Evolutionary conservation across 2,329 filamentous ascomycete species (phyloP).

Genomic region (Tolypocladium cylindrosporum): DNA sequence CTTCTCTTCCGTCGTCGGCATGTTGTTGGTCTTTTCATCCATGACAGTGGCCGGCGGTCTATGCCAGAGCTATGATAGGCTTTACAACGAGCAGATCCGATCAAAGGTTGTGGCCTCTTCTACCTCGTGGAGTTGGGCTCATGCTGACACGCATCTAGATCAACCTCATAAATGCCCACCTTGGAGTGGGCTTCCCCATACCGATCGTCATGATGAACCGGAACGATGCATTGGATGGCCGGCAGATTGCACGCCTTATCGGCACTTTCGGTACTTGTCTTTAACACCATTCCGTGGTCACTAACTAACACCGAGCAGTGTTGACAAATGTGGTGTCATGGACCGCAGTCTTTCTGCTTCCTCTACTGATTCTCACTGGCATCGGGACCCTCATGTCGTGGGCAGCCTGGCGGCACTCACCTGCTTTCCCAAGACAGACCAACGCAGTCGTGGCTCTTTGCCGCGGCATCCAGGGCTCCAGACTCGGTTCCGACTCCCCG

Average conservation of each 20-base stretch:
- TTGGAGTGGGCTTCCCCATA: slow-evolving; percentile 40
- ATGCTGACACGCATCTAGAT: slow-evolving; percentile 21
- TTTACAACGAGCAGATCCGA: slow-evolving; percentile 22
- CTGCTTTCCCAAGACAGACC: neutral
- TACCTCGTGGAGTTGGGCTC: neutral
- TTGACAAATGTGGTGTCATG: slow-evolving; percentile 25
- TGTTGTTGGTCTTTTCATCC: slow-evolving; percentile 27
- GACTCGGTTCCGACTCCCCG: neutral
- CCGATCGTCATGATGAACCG: slow-evolving; percentile 36
- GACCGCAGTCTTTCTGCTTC: slow-evolving; percentile 17
- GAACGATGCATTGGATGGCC: slow-evolving; percentile 18
- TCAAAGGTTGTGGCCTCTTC: slow-evolving; percentile 17
- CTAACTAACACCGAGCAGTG: slow-evolving; percentile 14
- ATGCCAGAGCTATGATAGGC: slow-evolving; percentile 8
- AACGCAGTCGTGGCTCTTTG: neutral
- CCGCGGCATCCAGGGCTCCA: neutral
- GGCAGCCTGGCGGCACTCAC: too few relatives aligned
- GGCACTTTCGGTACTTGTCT: slow-evolving; percentile 30
- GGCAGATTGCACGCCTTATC: slow-evolving; percentile 30
- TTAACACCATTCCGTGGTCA: too few relatives aligned
- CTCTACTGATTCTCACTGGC: slow-evolving; percentile 6
- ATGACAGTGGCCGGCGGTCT: slow-evolving; percentile 18
- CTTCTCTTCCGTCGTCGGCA: slow-evolving; percentile 37
- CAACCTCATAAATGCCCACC: slow-evolving; percentile 39
- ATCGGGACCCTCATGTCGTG: neutral